A percentile compares a stretch with the other conserved stretches of the same genome.
Conservation (phyloP, 257 asterid species). For the Cordia subcordata region DNA sequence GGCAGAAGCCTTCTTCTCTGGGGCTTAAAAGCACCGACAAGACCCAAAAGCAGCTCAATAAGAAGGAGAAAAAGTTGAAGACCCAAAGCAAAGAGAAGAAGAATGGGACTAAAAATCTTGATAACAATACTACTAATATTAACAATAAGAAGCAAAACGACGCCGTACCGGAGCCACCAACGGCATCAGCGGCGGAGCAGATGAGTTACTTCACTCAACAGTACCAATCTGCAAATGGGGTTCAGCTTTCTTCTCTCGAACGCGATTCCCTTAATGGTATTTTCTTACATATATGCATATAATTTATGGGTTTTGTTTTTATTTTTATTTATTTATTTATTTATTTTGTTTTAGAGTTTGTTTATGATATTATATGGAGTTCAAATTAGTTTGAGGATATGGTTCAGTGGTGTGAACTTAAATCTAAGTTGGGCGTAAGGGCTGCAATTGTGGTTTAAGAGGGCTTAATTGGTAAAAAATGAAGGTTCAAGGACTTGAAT, state of each 20-base stretch:
- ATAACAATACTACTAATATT: constrained; percentile 19
- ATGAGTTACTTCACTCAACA: constrained; percentile 52
- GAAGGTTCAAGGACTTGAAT: no score
- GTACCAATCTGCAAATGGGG: constrained; percentile 57
- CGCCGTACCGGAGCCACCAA: constrained; percentile 30
- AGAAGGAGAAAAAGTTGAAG: constrained; percentile 10
- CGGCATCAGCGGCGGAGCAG: constrained; percentile 60
- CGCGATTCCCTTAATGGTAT: constrained; percentile 75
- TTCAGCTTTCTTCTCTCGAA: constrained; percentile 73
- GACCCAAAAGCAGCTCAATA: constrained; percentile 2
- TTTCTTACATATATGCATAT: background rate
- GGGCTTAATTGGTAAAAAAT: no score
- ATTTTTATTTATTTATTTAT: no score
- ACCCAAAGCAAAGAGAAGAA: background rate
- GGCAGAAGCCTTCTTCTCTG: constrained; percentile 7
- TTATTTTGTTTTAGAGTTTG: no score
- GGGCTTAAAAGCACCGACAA: constrained; percentile 23
- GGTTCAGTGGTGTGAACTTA: no score
- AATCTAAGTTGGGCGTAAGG: no score
- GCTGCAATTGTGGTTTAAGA: no score
- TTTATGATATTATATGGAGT: no score
- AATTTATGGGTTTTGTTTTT: background rate
- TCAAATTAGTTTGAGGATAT: no score
- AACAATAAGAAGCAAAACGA: constrained; percentile 19
- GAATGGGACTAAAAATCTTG: constrained; percentile 2